A percentile compares a stretch with the other conserved stretches of the same genome.
phyloP scores from a whole-genome alignment of 2,329 filamentous ascomycete genomes.

The Teratosphaeria gauchensis region DNA sequence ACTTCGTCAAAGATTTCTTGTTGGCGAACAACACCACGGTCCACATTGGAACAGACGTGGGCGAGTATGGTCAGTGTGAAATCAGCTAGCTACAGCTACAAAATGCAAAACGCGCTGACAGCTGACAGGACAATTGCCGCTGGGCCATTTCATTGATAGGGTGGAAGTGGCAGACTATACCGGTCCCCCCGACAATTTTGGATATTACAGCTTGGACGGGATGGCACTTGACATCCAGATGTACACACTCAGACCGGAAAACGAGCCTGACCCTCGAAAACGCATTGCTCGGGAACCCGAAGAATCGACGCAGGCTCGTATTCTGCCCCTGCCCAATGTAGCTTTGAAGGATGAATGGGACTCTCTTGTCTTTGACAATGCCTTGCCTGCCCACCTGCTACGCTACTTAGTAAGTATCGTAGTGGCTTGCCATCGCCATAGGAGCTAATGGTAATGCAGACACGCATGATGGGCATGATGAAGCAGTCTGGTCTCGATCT shows the following conservation, averaged over 20 bases:
- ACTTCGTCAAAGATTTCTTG: slow-evolving; percentile 19
- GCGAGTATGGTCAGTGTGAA: not conserved
- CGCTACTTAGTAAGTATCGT: slow-evolving; percentile 18
- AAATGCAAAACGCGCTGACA: not conserved
- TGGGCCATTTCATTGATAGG: not conserved
- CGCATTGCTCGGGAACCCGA: slow-evolving; percentile 16
- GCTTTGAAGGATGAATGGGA: slow-evolving; percentile 35
- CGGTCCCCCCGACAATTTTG: slow-evolving; percentile 13
- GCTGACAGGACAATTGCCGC: not conserved
- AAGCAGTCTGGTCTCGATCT: slow-evolving; percentile 27
- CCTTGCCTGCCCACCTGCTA: slow-evolving; percentile 33
- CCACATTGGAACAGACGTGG: slow-evolving; percentile 1
- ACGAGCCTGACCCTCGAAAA: slow-evolving; percentile 16
- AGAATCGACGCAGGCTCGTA: slow-evolving; percentile 21
- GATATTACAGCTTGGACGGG: slow-evolving; percentile 21
- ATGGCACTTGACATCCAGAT: slow-evolving; percentile 34
- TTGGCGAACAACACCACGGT: slow-evolving; percentile 4
- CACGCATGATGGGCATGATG: slow-evolving; percentile 28
- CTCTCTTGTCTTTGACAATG: slow-evolving; percentile 36
- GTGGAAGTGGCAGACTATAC: slow-evolving; percentile 33
- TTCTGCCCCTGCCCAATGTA: slow-evolving; percentile 29
- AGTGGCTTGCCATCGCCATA: not conserved
- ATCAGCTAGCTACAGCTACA: not conserved
- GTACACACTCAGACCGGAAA: slow-evolving; percentile 28
- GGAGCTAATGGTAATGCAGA: slow-evolving; percentile 3